Evolutionary conservation across 768 basidiomycete genomes (phyloP), one percentile per base, ranked within the genome.

Genomic region (Exidia glandulosa): DNA sequence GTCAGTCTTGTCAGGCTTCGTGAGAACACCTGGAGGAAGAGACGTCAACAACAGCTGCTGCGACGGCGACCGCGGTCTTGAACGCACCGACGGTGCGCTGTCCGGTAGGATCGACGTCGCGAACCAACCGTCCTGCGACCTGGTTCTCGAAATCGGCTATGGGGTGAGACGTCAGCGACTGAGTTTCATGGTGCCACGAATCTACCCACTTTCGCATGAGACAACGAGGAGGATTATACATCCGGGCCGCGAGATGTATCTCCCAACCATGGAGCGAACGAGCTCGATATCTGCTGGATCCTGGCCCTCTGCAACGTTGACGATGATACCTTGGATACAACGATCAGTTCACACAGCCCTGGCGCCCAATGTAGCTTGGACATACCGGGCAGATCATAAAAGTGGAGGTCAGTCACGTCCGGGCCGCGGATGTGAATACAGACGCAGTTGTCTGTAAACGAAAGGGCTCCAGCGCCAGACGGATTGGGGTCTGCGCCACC

Each of bases 61-160:
- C n/a, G n/a, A n/a, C n/a, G n/a, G n/a, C n/a, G n/a, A n/a, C n/a
- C n/a, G n/a, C n/a, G n/a, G n/a, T n/a, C n/a, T n/a, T n/a, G n/a
- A n/a, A 14, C 55, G 33, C 61, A 87, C 88, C 87, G 14, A 90
- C 84, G 0, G 87, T 90, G 3, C 87, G 77, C 56, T 76, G 77
- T 0, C 88, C 87, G 1, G 80, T 71, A 0, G 82, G 81, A 62
- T 90, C 87, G 56, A 78, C 71, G 14, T 72, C 56, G 64, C 83
- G 84, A 0, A 86, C 81, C 0, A 90, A 72, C n/a, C 78, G 73
- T 61, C 85, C 82, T 0, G 88, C 88, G 0, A 84, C 85, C 67
- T 90, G 88, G 47, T 88, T 91, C 64, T 90, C 86, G 23, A 87
- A 87, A 62, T 91, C 87, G 57, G 87, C 89, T 90, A 58, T 10